These are phyloP conservation scores for Candida khao-thaluensis DNA, from an alignment of 805 yeast species.

Conservation along the genomic window DNA sequence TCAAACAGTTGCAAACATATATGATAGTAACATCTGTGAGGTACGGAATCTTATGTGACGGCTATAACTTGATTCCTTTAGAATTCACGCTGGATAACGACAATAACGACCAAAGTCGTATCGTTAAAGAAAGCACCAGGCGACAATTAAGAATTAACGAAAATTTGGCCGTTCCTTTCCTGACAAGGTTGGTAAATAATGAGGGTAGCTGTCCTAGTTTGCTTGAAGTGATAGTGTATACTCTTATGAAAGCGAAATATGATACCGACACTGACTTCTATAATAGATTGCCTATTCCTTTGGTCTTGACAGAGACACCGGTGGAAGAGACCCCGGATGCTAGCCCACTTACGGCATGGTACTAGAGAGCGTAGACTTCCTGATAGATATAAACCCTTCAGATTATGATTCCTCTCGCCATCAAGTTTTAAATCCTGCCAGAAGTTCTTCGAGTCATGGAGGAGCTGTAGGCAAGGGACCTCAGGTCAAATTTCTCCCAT, in stretches of 20 bases:
- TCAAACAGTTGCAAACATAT: conserved; percentile 1
- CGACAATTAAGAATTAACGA: too few relatives aligned
- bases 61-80: not conserved
- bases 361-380: too few relatives aligned
- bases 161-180: too few relatives aligned
- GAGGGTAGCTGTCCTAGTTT: too few relatives aligned
- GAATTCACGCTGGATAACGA: not conserved
- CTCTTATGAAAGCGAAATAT: not conserved
- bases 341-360: too few relatives aligned
- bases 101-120: too few relatives aligned
- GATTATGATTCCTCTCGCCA: not conserved
- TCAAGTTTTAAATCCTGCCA: not conserved
- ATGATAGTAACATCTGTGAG: conserved; percentile 2
- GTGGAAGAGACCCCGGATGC: not conserved
- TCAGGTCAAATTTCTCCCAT: not conserved
- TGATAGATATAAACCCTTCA: not conserved
- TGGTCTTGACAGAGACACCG: too few relatives aligned
- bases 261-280: not conserved
- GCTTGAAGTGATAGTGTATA: not conserved
- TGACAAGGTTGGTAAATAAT: not conserved
- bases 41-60: conserved; percentile 1
- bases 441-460: not conserved
- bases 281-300: not conserved
- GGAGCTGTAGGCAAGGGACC: not conserved
- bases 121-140: too few relatives aligned